Percentiles rank a stretch among this genome's conserved stretches.
Conservation (phyloP, 192 early-diverging fungal species). For the Backusella westeae region DNA sequence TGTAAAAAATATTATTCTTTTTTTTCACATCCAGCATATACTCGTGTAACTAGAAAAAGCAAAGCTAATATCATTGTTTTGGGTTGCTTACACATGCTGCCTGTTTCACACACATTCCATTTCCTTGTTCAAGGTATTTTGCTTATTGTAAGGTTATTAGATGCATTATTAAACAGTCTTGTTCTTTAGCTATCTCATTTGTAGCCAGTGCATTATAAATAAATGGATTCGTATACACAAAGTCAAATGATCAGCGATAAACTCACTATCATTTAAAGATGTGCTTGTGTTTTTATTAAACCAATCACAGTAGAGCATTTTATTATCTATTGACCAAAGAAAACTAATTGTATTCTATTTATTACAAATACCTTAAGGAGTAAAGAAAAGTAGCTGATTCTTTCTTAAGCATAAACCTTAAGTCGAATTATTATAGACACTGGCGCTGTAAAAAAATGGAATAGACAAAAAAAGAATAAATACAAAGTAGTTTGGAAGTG, state of each 20-base stretch:
- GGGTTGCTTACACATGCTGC: not conserved
- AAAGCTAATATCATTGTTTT: constrained; percentile 3
- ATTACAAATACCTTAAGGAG: not conserved
- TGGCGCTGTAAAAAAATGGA: not conserved
- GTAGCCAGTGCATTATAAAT: not conserved
- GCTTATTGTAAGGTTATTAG: not conserved
- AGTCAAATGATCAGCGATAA: not conserved
- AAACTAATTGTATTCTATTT: not conserved
- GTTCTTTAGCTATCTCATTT: not conserved
- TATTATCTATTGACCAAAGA: not conserved
- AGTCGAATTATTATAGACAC: not conserved
- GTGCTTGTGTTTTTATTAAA: not conserved
- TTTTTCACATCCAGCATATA: not conserved
- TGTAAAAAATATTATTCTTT: not conserved
- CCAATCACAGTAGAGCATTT: not conserved
- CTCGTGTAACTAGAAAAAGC: not conserved
- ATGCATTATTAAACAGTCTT: not conserved
- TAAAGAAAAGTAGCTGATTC: not conserved
- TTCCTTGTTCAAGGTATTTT: not conserved
- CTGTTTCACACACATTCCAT: not conserved
- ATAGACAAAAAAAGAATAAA: not conserved
- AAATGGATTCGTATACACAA: not conserved
- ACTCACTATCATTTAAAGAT: not conserved
- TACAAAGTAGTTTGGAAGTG: not conserved
- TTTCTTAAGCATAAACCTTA: not conserved